These are phyloP conservation scores for Xerocomus minutiporus DNA, from an alignment of 1,284 basidiomycete species.

Conservation along the genomic window DNA sequence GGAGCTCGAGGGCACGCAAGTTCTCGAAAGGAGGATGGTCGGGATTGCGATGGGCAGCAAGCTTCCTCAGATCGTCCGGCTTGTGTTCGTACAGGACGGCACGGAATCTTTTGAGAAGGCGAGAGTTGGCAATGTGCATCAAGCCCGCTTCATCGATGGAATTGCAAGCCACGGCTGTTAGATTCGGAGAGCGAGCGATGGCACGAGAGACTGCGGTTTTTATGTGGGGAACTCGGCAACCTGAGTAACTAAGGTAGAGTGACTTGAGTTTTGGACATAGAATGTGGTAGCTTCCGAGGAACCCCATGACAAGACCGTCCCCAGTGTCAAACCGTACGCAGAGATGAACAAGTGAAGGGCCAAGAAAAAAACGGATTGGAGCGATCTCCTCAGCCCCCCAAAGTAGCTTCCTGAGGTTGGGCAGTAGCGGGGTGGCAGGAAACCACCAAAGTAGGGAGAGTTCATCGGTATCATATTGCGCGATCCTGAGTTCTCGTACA, in stretches of 20 bases:
- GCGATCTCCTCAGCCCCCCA: background rate
- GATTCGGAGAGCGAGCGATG: background rate
- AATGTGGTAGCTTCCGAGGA: slow-evolving; percentile 7
- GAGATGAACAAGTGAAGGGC: slow-evolving; percentile 11
- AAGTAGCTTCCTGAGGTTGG: slow-evolving; percentile 13
- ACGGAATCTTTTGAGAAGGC: background rate
- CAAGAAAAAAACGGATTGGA: slow-evolving; percentile 8
- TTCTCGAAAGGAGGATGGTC: slow-evolving; percentile 7
- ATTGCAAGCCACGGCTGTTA: slow-evolving; percentile 5
- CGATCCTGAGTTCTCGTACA: background rate
- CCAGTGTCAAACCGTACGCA: background rate
- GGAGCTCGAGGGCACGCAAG: slow-evolving; percentile 3
- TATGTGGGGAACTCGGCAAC: background rate
- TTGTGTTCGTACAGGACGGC: background rate
- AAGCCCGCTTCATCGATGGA: slow-evolving; percentile 1
- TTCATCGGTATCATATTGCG: background rate
- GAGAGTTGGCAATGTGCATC: slow-evolving; percentile 1
- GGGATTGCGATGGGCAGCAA: background rate
- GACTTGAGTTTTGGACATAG: slow-evolving; percentile 14
- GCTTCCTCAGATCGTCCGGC: background rate
- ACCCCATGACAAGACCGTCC: background rate
- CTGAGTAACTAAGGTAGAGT: background rate
- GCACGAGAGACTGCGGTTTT: slow-evolving; percentile 7
- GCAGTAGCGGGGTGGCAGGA: slow-evolving; percentile 6
- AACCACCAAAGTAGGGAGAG: no score